A percentile compares a stretch with the other conserved stretches of the same genome.
These are phyloP conservation scores for Microthlaspi erraticum DNA, from an alignment of 345 rosid species.

Conservation along the genomic window DNA sequence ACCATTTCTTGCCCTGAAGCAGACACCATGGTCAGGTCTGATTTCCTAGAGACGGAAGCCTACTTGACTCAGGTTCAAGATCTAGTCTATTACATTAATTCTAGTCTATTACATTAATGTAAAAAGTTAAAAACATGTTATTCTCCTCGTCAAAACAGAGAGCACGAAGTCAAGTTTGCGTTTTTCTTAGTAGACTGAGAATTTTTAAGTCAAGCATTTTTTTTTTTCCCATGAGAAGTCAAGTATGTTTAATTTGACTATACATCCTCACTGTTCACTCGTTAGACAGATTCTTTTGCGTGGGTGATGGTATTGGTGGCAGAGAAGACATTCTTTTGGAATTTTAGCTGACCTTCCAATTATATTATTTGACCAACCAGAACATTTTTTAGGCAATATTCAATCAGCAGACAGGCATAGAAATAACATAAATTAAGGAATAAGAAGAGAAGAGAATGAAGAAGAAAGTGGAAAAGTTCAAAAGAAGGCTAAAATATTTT, in stretches of 20 bases:
- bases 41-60: constrained; percentile 14
- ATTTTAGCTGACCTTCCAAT: not conserved
- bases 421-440: not conserved
- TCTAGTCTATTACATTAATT: not conserved
- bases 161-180: not conserved
- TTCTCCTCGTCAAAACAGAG: not conserved
- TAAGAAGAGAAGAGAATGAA: not conserved
- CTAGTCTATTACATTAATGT: not conserved
- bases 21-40: not conserved
- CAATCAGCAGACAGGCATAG: not conserved
- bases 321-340: not conserved
- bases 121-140: not conserved
- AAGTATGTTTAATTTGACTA: constrained; percentile 10
- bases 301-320: constrained; percentile 2
- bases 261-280: not conserved
- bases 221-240: not conserved
- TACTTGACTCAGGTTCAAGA: constrained; percentile 18
- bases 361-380: not conserved
- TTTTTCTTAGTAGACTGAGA: not conserved
- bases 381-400: not conserved
- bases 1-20: constrained; percentile 33
- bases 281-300: not conserved
- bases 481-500: not conserved
- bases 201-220: not conserved
- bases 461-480: not conserved